Conservation (phyloP, 768 basidiomycete genomes). For the Boletus eberwhitei region DNA sequence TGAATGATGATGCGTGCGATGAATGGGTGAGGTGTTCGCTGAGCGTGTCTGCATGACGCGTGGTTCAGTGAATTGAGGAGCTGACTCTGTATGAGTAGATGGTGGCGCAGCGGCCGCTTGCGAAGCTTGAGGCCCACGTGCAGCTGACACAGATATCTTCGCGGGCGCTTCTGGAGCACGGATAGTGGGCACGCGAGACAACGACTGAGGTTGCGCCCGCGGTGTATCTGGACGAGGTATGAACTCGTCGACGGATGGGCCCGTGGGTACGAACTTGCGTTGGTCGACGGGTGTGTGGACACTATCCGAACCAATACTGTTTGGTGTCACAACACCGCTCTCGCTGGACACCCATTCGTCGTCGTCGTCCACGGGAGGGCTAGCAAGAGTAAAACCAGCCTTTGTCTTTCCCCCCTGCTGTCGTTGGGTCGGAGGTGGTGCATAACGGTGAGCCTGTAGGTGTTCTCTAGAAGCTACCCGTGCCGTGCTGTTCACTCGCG, state of each 20-base stretch:
- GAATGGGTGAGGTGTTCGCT: constrained; percentile 38
- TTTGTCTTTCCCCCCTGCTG: constrained; percentile 39
- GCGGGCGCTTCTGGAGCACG: constrained; percentile 27
- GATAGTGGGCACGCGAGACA: constrained; percentile 33
- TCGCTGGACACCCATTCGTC: constrained; percentile 80
- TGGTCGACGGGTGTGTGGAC: constrained; percentile 32
- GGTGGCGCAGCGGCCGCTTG: constrained; percentile 13
- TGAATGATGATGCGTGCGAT: constrained; percentile 36
- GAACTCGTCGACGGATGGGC: constrained; percentile 15
- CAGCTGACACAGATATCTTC: constrained; percentile 11
- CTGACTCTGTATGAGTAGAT: constrained; percentile 10
- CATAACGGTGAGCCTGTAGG: constrained; percentile 34
- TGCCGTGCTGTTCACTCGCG: constrained; percentile 27
- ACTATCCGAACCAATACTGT: constrained; percentile 45
- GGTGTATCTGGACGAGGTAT: constrained; percentile 28
- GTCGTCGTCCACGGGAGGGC: constrained; percentile 48
- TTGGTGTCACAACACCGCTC: constrained; percentile 70
- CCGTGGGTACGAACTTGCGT: constrained; percentile 13
- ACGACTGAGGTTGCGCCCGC: constrained; percentile 30
- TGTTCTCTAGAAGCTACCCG: constrained; percentile 30
- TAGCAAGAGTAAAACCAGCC: constrained; percentile 58
- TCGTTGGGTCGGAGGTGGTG: constrained; percentile 24
- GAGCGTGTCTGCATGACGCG: constrained; percentile 33
- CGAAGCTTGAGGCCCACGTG: constrained; percentile 18
- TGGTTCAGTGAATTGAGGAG: constrained; percentile 13